Evolutionary conservation across 768 basidiomycete genomes (phyloP), one percentile per base, ranked within the genome.

Genomic region (Tulasnella calospora): DNA sequence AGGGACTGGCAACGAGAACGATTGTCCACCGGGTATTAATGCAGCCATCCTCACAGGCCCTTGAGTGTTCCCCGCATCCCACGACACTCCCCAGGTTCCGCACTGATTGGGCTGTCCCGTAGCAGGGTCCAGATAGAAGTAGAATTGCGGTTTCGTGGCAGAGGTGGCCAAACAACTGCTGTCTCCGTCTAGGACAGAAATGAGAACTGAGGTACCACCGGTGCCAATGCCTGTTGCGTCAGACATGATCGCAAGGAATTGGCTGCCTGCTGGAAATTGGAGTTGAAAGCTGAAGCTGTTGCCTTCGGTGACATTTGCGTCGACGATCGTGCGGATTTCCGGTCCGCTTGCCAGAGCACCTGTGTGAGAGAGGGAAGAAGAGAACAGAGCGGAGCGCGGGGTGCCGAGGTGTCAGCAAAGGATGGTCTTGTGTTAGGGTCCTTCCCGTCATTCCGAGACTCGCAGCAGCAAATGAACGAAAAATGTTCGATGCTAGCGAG

Each of bases 171-270:
- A 55, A 35, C 79, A 76, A 30, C 69, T 51, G 57, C 79, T 51
- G 41, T 77, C 35, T 23, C 67, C 77, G 72, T 79, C 79, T n/a
- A 70, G 46, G 46, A 76, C 79, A 47, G 67, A 15, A 67, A 79
- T 76, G 71, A 78, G 76, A 27, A 72, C 44, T n/a, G 76, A 78
- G 36, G 79, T 80, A 15, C 79, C 79, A 55, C 79, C 79, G n/a
- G 78, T 80, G 12, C 78, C 79, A 47, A 80, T 15, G 7, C 78
- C 78, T 27, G 79, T 80, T 6, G 79, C 78, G 69, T 80, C 79
- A 6, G 80, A 73, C 70, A 80, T 67, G 38, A 80, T 71, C 21
- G 79, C 79, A 9, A 80, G 71, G 75, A 80, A 80, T 13, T 33
- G 12, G 19, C 80, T 80, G 27, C 71, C 46, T 35, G 79, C 67